Base-by-base conservation (phyloP, 2,329 filamentous ascomycete species). In the Neoascochyta sp. region DNA sequence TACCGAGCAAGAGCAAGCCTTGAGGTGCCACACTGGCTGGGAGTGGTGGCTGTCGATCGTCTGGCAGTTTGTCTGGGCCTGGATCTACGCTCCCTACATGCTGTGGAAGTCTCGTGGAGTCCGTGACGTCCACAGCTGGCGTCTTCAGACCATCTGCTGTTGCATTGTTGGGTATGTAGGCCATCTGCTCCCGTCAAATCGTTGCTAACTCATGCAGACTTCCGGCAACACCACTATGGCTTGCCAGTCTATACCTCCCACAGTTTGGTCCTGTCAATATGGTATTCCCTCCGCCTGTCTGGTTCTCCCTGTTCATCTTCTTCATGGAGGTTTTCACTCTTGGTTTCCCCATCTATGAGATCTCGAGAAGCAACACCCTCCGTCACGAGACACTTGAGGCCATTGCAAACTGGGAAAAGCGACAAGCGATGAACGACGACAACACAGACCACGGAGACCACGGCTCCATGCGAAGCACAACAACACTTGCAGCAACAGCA, bases 1-100 rank as follows among this genome's bases (percentile, higher is more conserved):
- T 5, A 52, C 52, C 1, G 43, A 37, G 3, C 36, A 34, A 20
- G 52, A 58, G 32, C 32, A 47, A 10, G 38, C 47, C 10, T 30
- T 43, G 14, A 43, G 50, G 18, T 60, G 55, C 23, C 45, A 41
- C 24, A 55, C 53, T 27, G 57, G 57, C 3, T 62, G 57, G 57
- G 57, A 61, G 22, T 62, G 57, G 57, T 61, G 57, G 57, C 37
- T 55, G 3, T 55, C 55, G 0, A 54, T 62, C 9, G 47, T 59
- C 3, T 62, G 57, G 57, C 57, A 61, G 22, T 49, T 62, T 12
- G 56, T 59, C 40, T 62, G 57, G 57, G 45, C 53, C 2, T 62
- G 57, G 57, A 32, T 61, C 4, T 59, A 60, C 24, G 57, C 57
- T 6, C 57, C 57, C 3, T 60, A 56, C 32, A 41, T 54, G 29